Evolutionary conservation across 257 asterid species (phyloP), one percentile per base, ranked within the genome.

Genomic region (Handroanthus guayacan): DNA sequence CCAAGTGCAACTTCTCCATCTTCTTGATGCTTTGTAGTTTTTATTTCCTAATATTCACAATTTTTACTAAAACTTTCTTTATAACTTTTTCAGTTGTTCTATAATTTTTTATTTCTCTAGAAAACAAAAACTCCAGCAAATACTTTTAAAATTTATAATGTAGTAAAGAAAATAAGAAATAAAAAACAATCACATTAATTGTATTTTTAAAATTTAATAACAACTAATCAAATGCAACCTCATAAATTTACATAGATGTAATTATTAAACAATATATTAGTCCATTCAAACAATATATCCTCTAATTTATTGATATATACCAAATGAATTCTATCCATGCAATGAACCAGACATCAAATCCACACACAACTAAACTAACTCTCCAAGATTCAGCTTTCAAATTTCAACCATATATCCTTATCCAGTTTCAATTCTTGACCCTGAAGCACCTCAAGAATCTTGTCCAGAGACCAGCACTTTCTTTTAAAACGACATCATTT

Each of bases 401-500:
- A 9, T 39, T 63, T 34, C 47, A 62, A 63, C n/a, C 62, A 14
- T 12, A 72, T 8, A 5, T 52, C 20, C 18, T 36, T 55, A 6
- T 9, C 3, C 70, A 9, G 37, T 45, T 25, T 62, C 54, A 74
- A 44, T 43, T 64, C 75, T 76, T 79, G 52, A 56, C 62, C 68
- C 75, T 20, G 17, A 78, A 65, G 17, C 79, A 45, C 71, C 82
- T 80, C 2, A 68, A n/a, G 13, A 88, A 74, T 77, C 87, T 86
- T 38, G 80, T 70, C 90, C 93, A 86, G 13, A 74, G 50, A 25
- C 93, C 75, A 38, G 44, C 71, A 39, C 41, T 45, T 5, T 37
- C 77, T 16, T 82, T 41, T 34, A 71, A 60, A 69, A 76, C 75
- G 41, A 66, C 52, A 11, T 37, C 39, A 72, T 83, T 50, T 5